Base-by-base conservation (phyloP, 345 rosid species). In the Eucalyptus paniculata region DNA sequence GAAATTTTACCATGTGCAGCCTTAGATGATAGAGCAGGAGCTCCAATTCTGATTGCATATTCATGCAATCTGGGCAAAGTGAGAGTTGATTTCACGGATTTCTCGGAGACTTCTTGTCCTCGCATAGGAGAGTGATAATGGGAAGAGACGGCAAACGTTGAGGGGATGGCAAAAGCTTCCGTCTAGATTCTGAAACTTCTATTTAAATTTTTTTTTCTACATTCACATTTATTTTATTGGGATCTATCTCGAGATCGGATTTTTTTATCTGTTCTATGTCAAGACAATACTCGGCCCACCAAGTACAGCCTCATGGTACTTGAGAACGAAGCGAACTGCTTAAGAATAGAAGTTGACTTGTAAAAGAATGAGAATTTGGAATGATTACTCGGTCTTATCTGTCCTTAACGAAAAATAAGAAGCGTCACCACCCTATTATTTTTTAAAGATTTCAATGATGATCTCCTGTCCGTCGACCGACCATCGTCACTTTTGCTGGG, bases 1-100 rank as follows among this genome's bases (percentile, higher is more conserved):
- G 0, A 53, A 53, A 53, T 8, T 7, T 53, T 53, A 0, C 0
- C 24, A 53, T 19, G 2, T 53, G 24, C 2, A 53, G 9, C 24
- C 24, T 53, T 53, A 1, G 56, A 53, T 19, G 56, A 1, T 53
- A 7, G 56, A 19, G 24, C 24, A 53, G 2, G 56, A 19, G 4
- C 24, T 53, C 56, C 10, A 53, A 53, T 53, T 53, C 24, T 53
- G 56, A 51, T 51, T 18, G 56, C 56, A 53, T 53, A 51, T 7
- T 51, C 9, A 51, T 17, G 21, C 54, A 17, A 51, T 51, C 54
- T 3, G 56, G 7, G 24, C 4, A 53, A 19, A 53, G 24, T 19
- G 10, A 56, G 56, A 51, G 23, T 51, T 51, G 23, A 51, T 51
- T 51, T 51, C 23, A 3, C 8, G 23, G 56, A 51, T 18, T 51